Conservation (phyloP, 257 asterid genomes). For the Perilla frutescens region DNA sequence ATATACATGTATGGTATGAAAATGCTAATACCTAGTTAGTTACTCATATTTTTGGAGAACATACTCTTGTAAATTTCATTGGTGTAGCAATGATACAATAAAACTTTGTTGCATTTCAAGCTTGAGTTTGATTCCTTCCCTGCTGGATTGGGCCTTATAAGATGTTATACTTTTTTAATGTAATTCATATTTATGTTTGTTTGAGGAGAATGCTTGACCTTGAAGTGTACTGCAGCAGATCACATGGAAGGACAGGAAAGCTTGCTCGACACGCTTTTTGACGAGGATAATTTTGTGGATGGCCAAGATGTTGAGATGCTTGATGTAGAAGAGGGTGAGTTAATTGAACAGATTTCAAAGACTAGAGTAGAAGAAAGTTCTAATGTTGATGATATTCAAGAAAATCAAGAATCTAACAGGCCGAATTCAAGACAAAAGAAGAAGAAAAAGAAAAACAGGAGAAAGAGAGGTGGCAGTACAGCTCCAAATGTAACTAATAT, state of each 20-base stretch:
- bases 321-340: slow-evolving; percentile 87
- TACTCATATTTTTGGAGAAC: not conserved
- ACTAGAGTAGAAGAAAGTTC: slow-evolving; percentile 48
- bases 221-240: slow-evolving; percentile 33
- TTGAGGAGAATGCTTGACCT: no score
- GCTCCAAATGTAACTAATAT: slow-evolving; percentile 59
- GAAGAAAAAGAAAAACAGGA: slow-evolving; percentile 66
- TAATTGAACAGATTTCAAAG: slow-evolving; percentile 51
- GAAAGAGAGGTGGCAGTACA: slow-evolving; percentile 50
- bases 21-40: not conserved
- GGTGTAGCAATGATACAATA: not conserved
- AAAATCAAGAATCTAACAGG: slow-evolving; percentile 42
- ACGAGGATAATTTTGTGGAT: slow-evolving; percentile 56
- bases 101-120: not conserved
- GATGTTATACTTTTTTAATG: not conserved
- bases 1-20: not conserved
- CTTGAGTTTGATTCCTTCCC: not conserved
- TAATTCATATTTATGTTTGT: not conserved
- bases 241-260: slow-evolving; percentile 67
- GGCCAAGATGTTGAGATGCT: slow-evolving; percentile 76
- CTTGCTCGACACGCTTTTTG: slow-evolving; percentile 59
- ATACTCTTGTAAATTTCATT: slow-evolving; percentile 5
- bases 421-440: slow-evolving; percentile 49
- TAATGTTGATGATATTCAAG: slow-evolving; percentile 44
- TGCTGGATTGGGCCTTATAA: not conserved